phyloP scores from a whole-genome alignment of 192 early-diverging fungal species.

The Umbelopsis vinacea region DNA sequence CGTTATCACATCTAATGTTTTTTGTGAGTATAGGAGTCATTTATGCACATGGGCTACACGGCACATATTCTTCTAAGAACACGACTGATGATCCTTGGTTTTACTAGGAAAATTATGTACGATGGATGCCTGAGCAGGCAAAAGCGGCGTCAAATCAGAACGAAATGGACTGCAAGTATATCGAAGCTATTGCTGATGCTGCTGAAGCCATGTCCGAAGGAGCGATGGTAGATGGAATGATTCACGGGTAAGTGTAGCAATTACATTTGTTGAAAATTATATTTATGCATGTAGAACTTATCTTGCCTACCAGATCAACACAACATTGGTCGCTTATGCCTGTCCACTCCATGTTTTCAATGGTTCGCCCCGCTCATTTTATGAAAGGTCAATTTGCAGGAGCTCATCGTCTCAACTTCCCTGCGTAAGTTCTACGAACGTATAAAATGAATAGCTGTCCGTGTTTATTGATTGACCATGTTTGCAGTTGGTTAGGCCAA shows the following conservation, averaged over 20 bases:
- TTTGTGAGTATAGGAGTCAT: constrained; percentile 55
- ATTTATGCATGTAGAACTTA: neutral
- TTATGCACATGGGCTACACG: neutral
- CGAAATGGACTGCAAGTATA: constrained; percentile 51
- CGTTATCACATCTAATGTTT: constrained; percentile 90
- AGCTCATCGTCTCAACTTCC: constrained; percentile 30
- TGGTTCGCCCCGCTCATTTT: constrained; percentile 83
- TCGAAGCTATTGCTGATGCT: constrained; percentile 65
- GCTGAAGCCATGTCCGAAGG: constrained; percentile 86
- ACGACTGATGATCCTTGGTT: neutral
- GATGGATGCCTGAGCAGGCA: constrained; percentile 27
- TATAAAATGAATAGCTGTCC: neutral
- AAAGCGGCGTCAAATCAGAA: constrained; percentile 16
- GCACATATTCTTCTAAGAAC: neutral
- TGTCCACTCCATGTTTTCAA: constrained; percentile 82
- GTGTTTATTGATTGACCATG: constrained; percentile 20
- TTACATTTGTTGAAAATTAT: constrained; percentile 17
- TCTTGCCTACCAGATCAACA: constrained; percentile 49
- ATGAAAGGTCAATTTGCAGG: constrained; percentile 67
- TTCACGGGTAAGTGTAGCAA: constrained; percentile 57
- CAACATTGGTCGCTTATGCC: constrained; percentile 95
- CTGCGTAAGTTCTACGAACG: constrained; percentile 38
- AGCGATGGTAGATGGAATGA: constrained; percentile 78
- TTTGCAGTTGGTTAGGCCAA: constrained; percentile 84
- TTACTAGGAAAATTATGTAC: constrained; percentile 44